Evolutionary conservation across 2,329 filamentous ascomycete genomes (phyloP).

Genomic region (Leptographium procerum): DNA sequence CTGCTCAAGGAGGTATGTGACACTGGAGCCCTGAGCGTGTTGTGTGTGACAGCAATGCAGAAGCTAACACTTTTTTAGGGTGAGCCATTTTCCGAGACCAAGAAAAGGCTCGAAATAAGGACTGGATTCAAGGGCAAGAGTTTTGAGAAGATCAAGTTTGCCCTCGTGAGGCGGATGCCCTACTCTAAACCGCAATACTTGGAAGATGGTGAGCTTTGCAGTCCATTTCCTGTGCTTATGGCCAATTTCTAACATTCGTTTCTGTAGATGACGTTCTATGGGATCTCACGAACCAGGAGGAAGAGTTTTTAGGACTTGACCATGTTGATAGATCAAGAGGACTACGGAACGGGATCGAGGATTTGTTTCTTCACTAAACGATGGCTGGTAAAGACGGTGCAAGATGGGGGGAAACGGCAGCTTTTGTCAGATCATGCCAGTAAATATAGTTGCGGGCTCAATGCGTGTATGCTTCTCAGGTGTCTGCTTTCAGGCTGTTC

Average conservation of each 20-base stretch:
- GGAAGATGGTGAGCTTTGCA: constrained; percentile 62
- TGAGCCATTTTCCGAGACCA: constrained; percentile 82
- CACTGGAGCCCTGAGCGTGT: not conserved
- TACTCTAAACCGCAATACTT: constrained; percentile 76
- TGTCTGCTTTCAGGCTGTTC: not conserved
- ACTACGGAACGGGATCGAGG: constrained; percentile 47
- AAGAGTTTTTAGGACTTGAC: constrained; percentile 54
- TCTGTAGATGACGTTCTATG: constrained; percentile 46
- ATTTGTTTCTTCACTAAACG: constrained; percentile 44
- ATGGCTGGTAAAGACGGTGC: not conserved
- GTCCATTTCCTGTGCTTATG: not conserved
- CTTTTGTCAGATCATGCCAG: constrained; percentile 6
- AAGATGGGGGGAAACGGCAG: not conserved
- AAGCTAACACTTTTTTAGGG: constrained; percentile 34
- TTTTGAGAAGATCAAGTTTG: constrained; percentile 97
- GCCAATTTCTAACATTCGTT: constrained; percentile 14
- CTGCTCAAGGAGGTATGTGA: constrained; percentile 59
- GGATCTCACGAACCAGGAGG: constrained; percentile 38
- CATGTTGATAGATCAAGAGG: constrained; percentile 51
- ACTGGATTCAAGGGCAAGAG: constrained; percentile 96
- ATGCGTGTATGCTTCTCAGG: not conserved
- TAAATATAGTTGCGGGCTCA: not conserved
- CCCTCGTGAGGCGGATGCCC: constrained; percentile 57
- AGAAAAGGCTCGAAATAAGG: constrained; percentile 83
- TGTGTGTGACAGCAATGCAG: constrained; percentile 14